These are phyloP conservation scores for Brettanomyces custersianus DNA, from an alignment of 805 yeast genomes.

Conservation along the genomic window DNA sequence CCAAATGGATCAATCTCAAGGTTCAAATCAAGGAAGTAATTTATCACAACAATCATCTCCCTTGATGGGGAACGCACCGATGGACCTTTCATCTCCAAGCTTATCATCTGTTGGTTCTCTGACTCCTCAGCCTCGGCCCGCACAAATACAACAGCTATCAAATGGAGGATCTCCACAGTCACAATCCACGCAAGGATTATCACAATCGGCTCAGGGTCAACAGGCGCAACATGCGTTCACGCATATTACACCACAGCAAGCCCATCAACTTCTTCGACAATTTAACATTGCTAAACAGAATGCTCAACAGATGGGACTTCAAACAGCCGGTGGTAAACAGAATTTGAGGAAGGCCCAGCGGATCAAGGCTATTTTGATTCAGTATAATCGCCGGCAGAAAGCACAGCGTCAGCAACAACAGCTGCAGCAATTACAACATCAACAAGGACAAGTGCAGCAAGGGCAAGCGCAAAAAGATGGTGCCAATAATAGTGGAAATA, in stretches of 20 bases:
- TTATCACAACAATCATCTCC: slow-evolving; percentile 11
- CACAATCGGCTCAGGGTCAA: slow-evolving; percentile 10
- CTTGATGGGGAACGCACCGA: slow-evolving; percentile 17
- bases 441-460: slow-evolving; percentile 8
- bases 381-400: slow-evolving; percentile 24
- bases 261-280: slow-evolving; percentile 51
- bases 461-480: slow-evolving; percentile 2
- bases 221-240: slow-evolving; percentile 14
- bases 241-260: slow-evolving; percentile 39
- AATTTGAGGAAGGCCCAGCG: slow-evolving; percentile 55
- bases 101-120: slow-evolving; percentile 20
- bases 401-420: slow-evolving; percentile 21
- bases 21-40: neutral
- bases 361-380: slow-evolving; percentile 51
- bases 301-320: slow-evolving; percentile 54
- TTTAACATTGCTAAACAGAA: slow-evolving; percentile 49
- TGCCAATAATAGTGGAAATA: neutral
- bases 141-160: too few relatives aligned
- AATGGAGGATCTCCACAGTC: slow-evolving; percentile 6
- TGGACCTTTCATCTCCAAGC: slow-evolving; percentile 32
- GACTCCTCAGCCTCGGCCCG: slow-evolving; percentile 10
- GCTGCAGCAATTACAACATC: slow-evolving; percentile 6
- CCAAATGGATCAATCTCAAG: neutral
- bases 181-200: slow-evolving; percentile 7
- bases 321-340: slow-evolving; percentile 52